Percentiles rank a stretch among this genome's conserved stretches.
Conservation (phyloP, 176 grass and related monocot genomes). For the Phragmites australis region DNA sequence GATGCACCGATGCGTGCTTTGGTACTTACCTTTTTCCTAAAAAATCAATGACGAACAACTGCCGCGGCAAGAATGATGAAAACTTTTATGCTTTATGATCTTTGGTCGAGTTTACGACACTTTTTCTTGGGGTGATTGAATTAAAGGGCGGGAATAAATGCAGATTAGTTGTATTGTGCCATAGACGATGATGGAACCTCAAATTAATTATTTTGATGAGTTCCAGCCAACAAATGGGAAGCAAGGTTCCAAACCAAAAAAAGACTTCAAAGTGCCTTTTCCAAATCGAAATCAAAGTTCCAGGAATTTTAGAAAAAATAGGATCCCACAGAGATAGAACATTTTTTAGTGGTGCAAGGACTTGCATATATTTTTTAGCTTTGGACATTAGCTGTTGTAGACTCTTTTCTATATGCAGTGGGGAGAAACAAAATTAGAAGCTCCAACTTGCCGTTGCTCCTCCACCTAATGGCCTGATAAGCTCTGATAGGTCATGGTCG, state of each 20-base stretch:
- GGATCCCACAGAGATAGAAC: slow-evolving; percentile 27
- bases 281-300: slow-evolving; percentile 45
- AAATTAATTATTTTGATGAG: slow-evolving; percentile 39
- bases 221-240: slow-evolving; percentile 41
- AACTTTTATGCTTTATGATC: slow-evolving; percentile 22
- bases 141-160: slow-evolving; percentile 35
- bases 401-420: slow-evolving; percentile 55
- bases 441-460: slow-evolving; percentile 38
- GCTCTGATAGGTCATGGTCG: slow-evolving; percentile 10
- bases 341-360: slow-evolving; percentile 32
- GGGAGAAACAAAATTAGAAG: slow-evolving; percentile 45
- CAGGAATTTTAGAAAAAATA: slow-evolving; percentile 19
- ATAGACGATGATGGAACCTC: slow-evolving; percentile 38
- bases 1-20: not conserved
- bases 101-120: slow-evolving; percentile 28
- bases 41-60: slow-evolving; percentile 7
- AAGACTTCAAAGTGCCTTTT: slow-evolving; percentile 44
- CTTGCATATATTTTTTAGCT: slow-evolving; percentile 24
- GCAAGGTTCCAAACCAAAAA: slow-evolving; percentile 38
- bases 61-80: slow-evolving; percentile 15
- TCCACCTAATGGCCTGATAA: slow-evolving; percentile 30
- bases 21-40: not conserved
- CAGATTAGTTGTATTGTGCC: slow-evolving; percentile 1
- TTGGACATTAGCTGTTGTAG: slow-evolving; percentile 31
- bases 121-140: slow-evolving; percentile 27